Evolutionary conservation across 2,329 filamentous ascomycete genomes (phyloP).

Genomic region (Neurospora sp.): DNA sequence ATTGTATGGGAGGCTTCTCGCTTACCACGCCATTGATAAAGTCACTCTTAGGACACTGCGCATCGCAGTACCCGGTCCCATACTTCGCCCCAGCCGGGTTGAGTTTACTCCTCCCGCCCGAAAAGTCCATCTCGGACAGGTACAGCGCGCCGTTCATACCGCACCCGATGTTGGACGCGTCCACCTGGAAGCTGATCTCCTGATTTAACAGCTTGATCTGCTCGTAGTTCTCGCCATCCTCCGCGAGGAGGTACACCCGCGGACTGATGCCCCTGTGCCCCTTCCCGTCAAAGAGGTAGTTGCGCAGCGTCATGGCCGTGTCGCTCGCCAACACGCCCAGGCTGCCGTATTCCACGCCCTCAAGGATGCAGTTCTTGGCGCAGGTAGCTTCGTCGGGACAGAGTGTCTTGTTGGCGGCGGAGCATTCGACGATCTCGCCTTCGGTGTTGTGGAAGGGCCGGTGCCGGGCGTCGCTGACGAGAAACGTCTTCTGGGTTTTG

Average conservation of each 20-base stretch:
- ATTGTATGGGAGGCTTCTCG: neutral
- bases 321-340: conserved; percentile 17
- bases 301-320: conserved; percentile 15
- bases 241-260: conserved; percentile 46
- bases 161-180: conserved; percentile 51
- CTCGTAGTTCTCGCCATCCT: conserved; percentile 42
- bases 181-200: conserved; percentile 55
- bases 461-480: conserved; percentile 16
- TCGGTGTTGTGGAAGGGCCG: conserved; percentile 15
- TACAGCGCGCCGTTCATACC: conserved; percentile 56
- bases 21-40: conserved; percentile 40
- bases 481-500: conserved; percentile 10
- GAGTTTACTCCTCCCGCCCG: conserved; percentile 41
- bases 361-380: conserved; percentile 38
- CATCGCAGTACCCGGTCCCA: conserved; percentile 55
- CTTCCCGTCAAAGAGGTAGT: conserved; percentile 14
- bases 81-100: conserved; percentile 50
- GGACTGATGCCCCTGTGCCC: conserved; percentile 19
- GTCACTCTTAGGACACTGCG: conserved; percentile 40
- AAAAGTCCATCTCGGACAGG: conserved; percentile 49
- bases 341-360: conserved; percentile 35
- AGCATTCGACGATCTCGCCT: conserved; percentile 12
- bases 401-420: conserved; percentile 10
- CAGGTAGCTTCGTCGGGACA: conserved; percentile 35
- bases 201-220: conserved; percentile 45